A percentile compares a stretch with the other conserved stretches of the same genome.
phyloP scores from a whole-genome alignment of 2,329 filamentous ascomycete genomes.

The Talaromyces sp. region DNA sequence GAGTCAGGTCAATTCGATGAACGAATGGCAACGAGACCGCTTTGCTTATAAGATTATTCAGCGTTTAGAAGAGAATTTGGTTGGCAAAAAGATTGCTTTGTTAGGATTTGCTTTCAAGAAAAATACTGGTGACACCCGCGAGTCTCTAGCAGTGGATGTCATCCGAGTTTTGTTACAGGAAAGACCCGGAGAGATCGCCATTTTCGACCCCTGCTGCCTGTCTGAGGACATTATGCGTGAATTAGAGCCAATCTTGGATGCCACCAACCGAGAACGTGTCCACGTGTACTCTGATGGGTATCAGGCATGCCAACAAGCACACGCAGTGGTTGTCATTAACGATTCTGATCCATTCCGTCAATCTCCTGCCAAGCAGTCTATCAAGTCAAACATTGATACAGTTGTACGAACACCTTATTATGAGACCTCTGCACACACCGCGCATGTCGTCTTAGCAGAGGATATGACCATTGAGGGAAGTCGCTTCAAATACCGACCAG shows the following conservation, averaged over 20 bases:
- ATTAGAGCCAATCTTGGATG: conserved; percentile 26
- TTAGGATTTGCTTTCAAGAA: conserved; percentile 79
- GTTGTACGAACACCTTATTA: not conserved
- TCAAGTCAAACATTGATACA: not conserved
- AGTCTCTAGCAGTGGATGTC: conserved; percentile 66
- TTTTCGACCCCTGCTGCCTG: conserved; percentile 62
- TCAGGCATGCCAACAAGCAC: conserved; percentile 44
- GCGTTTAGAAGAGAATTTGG: conserved; percentile 65
- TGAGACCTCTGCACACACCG: not conserved
- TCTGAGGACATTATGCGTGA: conserved; percentile 41
- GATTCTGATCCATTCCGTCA: conserved; percentile 54
- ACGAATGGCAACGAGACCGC: conserved; percentile 68
- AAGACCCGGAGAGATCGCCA: conserved; percentile 59
- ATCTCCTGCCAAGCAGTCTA: conserved; percentile 14
- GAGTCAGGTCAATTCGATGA: conserved; percentile 70
- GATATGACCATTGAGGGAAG: conserved; percentile 14
- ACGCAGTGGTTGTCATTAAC: conserved; percentile 52
- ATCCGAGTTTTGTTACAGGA: conserved; percentile 65
- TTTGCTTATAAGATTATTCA: conserved; percentile 65
- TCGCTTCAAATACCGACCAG: conserved; percentile 23
- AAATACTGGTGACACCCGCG: conserved; percentile 71
- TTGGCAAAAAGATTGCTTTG: conserved; percentile 67
- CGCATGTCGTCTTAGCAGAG: not conserved
- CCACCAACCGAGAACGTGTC: conserved; percentile 23
- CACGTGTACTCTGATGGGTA: conserved; percentile 45